Evolutionary conservation across 805 yeast species (phyloP), one percentile per base, ranked within the genome.

Genomic region (Peterozyma xylosa): DNA sequence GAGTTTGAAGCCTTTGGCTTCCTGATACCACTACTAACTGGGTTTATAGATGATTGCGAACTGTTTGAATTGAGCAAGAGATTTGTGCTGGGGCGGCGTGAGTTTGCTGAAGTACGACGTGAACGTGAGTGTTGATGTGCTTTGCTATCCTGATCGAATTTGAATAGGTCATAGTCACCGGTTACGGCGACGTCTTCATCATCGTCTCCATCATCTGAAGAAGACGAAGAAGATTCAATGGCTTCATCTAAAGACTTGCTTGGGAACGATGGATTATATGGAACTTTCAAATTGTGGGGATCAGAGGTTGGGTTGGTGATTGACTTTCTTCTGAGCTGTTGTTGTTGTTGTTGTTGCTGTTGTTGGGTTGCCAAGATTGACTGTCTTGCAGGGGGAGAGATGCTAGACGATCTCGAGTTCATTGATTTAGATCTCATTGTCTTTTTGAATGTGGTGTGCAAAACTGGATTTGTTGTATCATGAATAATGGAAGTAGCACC

Each of bases 231-330:
- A 1, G 67, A 60, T 46, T 67, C 72, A 36, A 64, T 61, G 9
- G 66, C 68, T 42, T 63, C 62, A 48, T 66, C 70, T 32, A 63
- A 50, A 14, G 63, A 57, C 15, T 50, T 41, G 11, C 66, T 60
- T 14, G 49, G 57, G 52, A 47, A 46, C 17, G 52, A 48, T 3
- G 70, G 70, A 16, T 68, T 65, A 1, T 45, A 38, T 13, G 82
- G 82, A 11, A 76, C 55, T 46, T 64, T 70, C 18, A 71, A 52
- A 49, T 64, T 66, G 57, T 75, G 80, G 42, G 66, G 56, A 50
- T 71, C 76, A 14, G 65, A 57, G 35, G 59, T 58, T 29, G 68
- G 58, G 52, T 67, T 70, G 16, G 80, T 71, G 33, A 77, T 77
- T 11, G 78, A 72, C 53, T 74, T 79, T 48, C 82, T 62, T 51